Percentiles rank a stretch among this genome's conserved stretches.
phyloP scores from a whole-genome alignment of 495 filamentous ascomycete species.

The Trichoderma parareesei region DNA sequence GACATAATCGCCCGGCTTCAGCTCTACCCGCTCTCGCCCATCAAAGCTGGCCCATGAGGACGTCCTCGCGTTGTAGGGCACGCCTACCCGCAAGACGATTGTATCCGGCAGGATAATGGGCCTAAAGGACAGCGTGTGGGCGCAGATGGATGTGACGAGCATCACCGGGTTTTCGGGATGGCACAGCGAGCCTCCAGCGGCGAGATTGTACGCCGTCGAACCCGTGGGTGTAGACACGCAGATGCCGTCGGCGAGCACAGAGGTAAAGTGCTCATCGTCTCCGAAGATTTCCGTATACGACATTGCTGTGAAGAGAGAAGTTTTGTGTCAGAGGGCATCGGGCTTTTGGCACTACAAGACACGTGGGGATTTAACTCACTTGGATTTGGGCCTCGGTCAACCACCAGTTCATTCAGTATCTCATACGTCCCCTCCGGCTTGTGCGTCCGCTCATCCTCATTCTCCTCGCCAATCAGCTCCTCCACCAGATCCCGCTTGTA shows the following conservation, averaged over 20 bases:
- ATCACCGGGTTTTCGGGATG: constrained; percentile 97
- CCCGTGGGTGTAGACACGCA: constrained; percentile 90
- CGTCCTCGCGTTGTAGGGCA: constrained; percentile 85
- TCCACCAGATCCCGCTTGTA: constrained; percentile 66
- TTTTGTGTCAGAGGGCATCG: not conserved
- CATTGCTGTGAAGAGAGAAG: constrained; percentile 51
- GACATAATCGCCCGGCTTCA: constrained; percentile 87
- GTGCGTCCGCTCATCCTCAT: constrained; percentile 73
- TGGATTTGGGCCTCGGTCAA: constrained; percentile 85
- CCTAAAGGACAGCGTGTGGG: constrained; percentile 91
- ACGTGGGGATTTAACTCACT: constrained; percentile 42
- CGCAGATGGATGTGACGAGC: constrained; percentile 89
- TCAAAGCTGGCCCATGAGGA: constrained; percentile 96
- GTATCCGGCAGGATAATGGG: constrained; percentile 94
- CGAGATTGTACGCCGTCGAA: constrained; percentile 94
- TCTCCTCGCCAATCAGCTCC: constrained; percentile 77
- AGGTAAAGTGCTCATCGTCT: constrained; percentile 90
- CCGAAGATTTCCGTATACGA: constrained; percentile 85
- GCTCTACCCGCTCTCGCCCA: constrained; percentile 79
- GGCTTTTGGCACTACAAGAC: not conserved
- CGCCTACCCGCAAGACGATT: constrained; percentile 81
- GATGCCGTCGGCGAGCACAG: constrained; percentile 76
- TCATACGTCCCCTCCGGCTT: constrained; percentile 71
- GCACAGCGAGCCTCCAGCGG: constrained; percentile 87
- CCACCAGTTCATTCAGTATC: constrained; percentile 87